phyloP scores from a whole-genome alignment of 2,329 filamentous ascomycete species.

The Diaporthe vaccinii region DNA sequence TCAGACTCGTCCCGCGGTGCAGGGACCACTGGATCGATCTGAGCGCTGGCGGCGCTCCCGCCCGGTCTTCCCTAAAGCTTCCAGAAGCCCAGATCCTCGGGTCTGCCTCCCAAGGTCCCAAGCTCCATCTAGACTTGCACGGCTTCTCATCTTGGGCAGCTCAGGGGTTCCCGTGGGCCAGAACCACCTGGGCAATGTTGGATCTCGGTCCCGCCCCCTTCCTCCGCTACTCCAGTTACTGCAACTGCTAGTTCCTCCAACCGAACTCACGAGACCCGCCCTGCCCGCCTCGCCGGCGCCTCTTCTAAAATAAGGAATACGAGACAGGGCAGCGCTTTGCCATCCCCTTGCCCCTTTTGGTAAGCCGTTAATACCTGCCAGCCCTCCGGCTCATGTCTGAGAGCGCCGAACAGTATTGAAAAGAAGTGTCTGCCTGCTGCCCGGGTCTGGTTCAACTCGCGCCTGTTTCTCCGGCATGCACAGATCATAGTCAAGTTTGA shows the following conservation, averaged over 20 bases:
- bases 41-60: slow-evolving; percentile 18
- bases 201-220: not conserved
- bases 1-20: slow-evolving; percentile 1
- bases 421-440: not conserved
- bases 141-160: not conserved
- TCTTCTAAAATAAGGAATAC: slow-evolving; percentile 24
- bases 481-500: not conserved
- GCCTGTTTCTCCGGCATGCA: not conserved
- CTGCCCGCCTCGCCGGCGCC: not conserved
- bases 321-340: not conserved
- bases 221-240: not conserved
- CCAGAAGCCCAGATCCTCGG: slow-evolving; percentile 26
- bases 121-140: not conserved
- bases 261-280: slow-evolving; percentile 5
- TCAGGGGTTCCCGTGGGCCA: slow-evolving; percentile 4
- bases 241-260: not conserved
- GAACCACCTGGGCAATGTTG: not conserved
- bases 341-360: not conserved
- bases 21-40: slow-evolving; percentile 29
- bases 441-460: not conserved
- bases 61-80: slow-evolving; percentile 21
- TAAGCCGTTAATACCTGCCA: no score
- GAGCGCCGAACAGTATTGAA: no score
- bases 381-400: not conserved
- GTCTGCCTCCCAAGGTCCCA: slow-evolving; percentile 5